These are phyloP conservation scores for Plasmodium inui DNA, from an alignment of 169 alveolate genomes.

Conservation along the genomic window DNA sequence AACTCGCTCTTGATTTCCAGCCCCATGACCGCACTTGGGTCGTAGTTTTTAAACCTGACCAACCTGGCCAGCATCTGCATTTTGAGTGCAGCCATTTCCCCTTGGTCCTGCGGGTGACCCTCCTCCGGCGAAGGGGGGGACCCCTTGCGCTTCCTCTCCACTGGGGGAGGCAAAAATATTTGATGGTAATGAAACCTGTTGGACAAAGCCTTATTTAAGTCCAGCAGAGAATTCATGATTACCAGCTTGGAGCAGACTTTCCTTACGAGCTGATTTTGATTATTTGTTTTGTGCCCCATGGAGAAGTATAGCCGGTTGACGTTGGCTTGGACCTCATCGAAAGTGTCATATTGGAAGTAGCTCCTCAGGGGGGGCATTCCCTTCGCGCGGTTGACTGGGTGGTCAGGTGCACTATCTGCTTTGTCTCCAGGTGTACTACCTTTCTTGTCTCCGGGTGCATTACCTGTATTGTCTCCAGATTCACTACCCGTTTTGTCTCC, in stretches of 20 bases:
- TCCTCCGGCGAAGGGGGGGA: background rate
- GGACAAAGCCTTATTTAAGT: background rate
- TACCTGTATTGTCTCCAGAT: too few species aligned
- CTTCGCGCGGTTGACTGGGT: background rate
- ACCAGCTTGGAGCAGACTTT: background rate
- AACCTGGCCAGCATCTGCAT: slow-evolving; percentile 19
- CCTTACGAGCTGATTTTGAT: background rate
- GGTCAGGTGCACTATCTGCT: background rate
- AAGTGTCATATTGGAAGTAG: background rate
- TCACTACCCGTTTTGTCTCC: too few species aligned
- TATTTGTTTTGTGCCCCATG: background rate
- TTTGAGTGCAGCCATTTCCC: background rate
- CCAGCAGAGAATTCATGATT: background rate
- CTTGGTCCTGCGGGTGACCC: background rate
- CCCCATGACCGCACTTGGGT: background rate
- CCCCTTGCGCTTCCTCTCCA: background rate
- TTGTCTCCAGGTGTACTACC: too few species aligned
- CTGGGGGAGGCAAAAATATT: background rate
- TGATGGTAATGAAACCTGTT: slow-evolving; percentile 25
- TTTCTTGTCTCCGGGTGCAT: too few species aligned
- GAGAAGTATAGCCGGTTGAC: background rate
- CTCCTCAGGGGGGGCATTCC: background rate
- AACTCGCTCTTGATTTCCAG: slow-evolving; percentile 17
- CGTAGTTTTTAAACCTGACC: slow-evolving; percentile 19
- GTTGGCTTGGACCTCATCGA: slow-evolving; percentile 1